A percentile compares a stretch with the other conserved stretches of the same genome.
Evolutionary conservation across 2,329 filamentous ascomycete genomes (phyloP).

Genomic region (Ascochyta clinopodiicola): DNA sequence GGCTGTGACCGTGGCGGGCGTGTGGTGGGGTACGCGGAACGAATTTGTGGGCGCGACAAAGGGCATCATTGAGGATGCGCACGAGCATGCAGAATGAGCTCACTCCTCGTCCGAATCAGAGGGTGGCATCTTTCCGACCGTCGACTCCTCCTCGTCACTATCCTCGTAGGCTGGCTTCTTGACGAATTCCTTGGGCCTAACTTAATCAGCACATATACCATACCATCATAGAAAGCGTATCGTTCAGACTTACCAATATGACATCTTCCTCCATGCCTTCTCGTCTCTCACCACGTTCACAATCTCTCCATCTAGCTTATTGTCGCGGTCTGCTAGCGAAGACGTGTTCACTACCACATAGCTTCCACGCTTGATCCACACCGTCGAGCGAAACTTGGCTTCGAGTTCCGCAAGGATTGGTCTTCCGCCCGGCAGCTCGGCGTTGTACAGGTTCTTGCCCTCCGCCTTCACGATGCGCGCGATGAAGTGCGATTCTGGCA

Average conservation of each 20-base stretch:
- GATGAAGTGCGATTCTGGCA: constrained; percentile 65
- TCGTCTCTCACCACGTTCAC: constrained; percentile 92
- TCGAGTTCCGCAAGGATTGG: constrained; percentile 80
- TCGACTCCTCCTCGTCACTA: constrained; percentile 78
- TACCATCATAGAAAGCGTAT: constrained; percentile 4
- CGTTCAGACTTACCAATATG: constrained; percentile 69
- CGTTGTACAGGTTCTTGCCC: constrained; percentile 88
- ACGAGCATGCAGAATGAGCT: constrained; percentile 45
- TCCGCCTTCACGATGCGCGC: constrained; percentile 81
- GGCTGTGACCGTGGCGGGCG: constrained; percentile 67
- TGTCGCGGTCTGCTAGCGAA: constrained; percentile 69
- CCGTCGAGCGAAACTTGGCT: constrained; percentile 84
- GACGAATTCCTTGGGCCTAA: constrained; percentile 76
- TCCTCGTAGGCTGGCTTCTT: constrained; percentile 68
- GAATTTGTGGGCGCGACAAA: constrained; percentile 50
- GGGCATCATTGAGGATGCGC: constrained; percentile 35
- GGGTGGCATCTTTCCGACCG: constrained; percentile 83
- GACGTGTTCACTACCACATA: constrained; percentile 83
- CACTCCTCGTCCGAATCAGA: constrained; percentile 74
- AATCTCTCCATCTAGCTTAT: constrained; percentile 86
- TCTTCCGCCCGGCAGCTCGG: constrained; percentile 70
- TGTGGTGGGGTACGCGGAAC: constrained; percentile 64
- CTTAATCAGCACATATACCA: constrained; percentile 15
- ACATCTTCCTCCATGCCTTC: constrained; percentile 86
- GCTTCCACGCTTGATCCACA: constrained; percentile 90